phyloP scores from a whole-genome alignment of 352 stramenopile species.

The Phytophthora idaei region DNA sequence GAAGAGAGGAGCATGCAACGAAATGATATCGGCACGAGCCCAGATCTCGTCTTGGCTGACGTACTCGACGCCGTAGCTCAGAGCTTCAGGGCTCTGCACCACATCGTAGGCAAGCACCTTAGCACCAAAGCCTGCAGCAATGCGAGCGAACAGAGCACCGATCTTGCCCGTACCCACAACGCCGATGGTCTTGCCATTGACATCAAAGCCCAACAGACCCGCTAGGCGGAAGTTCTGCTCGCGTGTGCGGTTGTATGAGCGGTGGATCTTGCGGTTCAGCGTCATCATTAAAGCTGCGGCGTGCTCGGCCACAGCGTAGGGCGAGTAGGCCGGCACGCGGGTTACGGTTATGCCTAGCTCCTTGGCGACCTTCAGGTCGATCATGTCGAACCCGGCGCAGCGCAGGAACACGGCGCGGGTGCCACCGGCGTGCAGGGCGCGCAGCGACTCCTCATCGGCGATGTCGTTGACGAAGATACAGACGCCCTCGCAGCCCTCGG shows the following conservation, averaged over 20 bases:
- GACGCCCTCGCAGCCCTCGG: slow-evolving; percentile 61
- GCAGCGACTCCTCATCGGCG: slow-evolving; percentile 61
- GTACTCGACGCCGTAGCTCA: slow-evolving; percentile 40
- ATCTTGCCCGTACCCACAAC: slow-evolving; percentile 65
- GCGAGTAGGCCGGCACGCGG: slow-evolving; percentile 79
- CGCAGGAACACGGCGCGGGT: slow-evolving; percentile 78
- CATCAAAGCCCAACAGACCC: slow-evolving; percentile 59
- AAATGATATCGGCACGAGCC: slow-evolving; percentile 85
- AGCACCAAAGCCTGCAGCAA: slow-evolving; percentile 41
- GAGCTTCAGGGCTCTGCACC: slow-evolving; percentile 51
- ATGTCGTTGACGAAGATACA: slow-evolving; percentile 90
- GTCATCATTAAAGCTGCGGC: slow-evolving; percentile 79
- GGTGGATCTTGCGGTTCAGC: slow-evolving; percentile 83
- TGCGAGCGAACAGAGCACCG: slow-evolving; percentile 54
- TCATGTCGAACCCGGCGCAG: slow-evolving; percentile 83
- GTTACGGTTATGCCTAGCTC: slow-evolving; percentile 65
- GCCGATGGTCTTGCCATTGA: slow-evolving; percentile 78
- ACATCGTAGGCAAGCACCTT: slow-evolving; percentile 80
- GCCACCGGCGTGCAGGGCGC: slow-evolving; percentile 48
- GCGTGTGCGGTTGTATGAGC: slow-evolving; percentile 74
- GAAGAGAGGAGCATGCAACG: slow-evolving; percentile 86
- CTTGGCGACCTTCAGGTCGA: slow-evolving; percentile 65
- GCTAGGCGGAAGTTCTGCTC: slow-evolving; percentile 82
- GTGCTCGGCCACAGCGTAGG: slow-evolving; percentile 84
- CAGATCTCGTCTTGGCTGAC: slow-evolving; percentile 69